phyloP scores from a whole-genome alignment of 768 basidiomycete species.

The Saitozyma podzolica region DNA sequence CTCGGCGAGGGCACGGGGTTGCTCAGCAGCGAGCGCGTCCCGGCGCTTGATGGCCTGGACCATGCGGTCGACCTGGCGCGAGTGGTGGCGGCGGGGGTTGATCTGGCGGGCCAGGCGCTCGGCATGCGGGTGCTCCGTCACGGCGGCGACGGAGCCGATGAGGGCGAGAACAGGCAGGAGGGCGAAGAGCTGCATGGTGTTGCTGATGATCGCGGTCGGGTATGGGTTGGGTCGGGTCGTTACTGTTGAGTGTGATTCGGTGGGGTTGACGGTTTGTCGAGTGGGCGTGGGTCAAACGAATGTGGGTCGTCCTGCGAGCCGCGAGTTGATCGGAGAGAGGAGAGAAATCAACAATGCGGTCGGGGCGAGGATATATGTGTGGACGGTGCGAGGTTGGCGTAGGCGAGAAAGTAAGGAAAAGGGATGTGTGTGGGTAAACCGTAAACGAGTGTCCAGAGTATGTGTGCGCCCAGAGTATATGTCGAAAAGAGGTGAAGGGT shows the following conservation, averaged over 20 bases:
- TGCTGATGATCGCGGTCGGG: neutral
- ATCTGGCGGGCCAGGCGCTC: slow-evolving; percentile 13
- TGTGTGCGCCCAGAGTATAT: neutral
- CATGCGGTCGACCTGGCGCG: slow-evolving; percentile 14
- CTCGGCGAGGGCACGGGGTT: neutral
- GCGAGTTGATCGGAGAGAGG: slow-evolving; percentile 4
- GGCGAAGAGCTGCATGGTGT: slow-evolving; percentile 32
- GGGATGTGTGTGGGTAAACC: neutral
- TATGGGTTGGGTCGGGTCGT: neutral
- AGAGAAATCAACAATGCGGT: neutral
- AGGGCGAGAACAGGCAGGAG: slow-evolving; percentile 34
- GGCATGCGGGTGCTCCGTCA: slow-evolving; percentile 13
- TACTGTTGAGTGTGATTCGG: neutral
- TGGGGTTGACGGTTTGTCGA: neutral
- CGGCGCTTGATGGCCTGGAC: slow-evolving; percentile 7
- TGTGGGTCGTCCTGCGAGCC: slow-evolving; percentile 2
- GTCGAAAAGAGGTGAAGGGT: neutral
- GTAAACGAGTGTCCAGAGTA: neutral
- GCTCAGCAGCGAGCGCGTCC: neutral
- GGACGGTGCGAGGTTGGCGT: neutral
- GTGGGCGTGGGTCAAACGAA: slow-evolving; percentile 8
- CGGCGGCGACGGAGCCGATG: slow-evolving; percentile 15
- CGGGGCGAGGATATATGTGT: neutral
- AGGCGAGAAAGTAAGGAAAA: slow-evolving; percentile 10
- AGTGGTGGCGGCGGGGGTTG: slow-evolving; percentile 23